Conservation (phyloP, 139 green algal species). For the Chlorella sp. region DNA sequence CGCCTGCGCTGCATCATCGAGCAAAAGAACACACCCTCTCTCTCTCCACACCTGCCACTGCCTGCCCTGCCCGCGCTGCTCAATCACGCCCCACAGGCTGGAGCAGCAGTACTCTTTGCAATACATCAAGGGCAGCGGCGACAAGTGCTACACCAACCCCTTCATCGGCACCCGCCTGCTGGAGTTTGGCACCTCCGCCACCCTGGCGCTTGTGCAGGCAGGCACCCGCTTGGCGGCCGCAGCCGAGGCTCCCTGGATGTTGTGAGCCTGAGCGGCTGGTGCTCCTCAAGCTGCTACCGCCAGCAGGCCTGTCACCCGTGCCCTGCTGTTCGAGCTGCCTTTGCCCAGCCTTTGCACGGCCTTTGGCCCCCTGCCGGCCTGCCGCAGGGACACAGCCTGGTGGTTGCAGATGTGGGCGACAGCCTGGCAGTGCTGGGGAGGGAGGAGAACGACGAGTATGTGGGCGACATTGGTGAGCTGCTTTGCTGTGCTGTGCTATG, state of each 20-base stretch:
- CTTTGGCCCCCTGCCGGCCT: no score
- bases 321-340: no score
- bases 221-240: no score
- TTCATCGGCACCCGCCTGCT: constrained; percentile 33
- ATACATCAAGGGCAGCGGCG: neutral
- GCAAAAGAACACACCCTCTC: no score
- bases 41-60: neutral
- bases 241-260: no score
- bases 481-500: no score
- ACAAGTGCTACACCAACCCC: constrained; percentile 14
- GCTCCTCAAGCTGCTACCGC: no score
- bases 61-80: no score
- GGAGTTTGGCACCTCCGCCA: constrained; percentile 77
- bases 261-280: no score
- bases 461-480: neutral
- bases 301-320: no score
- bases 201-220: constrained; percentile 65
- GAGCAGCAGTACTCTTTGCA: neutral
- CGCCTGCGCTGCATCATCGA: no score
- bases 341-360: no score
- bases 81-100: neutral
- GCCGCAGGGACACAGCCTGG: constrained; percentile 38
- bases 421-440: constrained; percentile 64
- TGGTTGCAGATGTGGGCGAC: constrained; percentile 73
- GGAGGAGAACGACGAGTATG: constrained; percentile 18